Conservation (phyloP, 257 asterid genomes). For the Oldenlandia corymbosa region DNA sequence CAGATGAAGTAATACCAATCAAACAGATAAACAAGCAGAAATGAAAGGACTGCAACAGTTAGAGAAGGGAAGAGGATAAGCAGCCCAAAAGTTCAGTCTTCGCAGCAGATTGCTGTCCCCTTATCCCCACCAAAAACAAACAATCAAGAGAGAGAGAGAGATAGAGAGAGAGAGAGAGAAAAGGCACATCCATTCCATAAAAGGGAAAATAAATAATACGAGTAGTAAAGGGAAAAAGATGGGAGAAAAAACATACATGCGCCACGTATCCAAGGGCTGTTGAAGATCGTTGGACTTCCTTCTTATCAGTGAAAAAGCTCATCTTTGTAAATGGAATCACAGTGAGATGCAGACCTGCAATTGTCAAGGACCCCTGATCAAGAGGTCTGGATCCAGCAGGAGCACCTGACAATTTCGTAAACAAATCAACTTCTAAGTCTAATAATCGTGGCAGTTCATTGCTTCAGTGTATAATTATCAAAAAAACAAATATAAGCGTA, state of each 20-base stretch:
- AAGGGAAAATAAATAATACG: not conserved
- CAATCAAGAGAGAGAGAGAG: too few species aligned
- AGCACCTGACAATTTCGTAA: constrained; percentile 39
- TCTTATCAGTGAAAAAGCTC: constrained; percentile 95
- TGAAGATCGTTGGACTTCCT: constrained; percentile 91
- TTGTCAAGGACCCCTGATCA: constrained; percentile 71
- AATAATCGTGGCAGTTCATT: not conserved
- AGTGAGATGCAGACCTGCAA: constrained; percentile 87
- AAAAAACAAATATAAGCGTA: not conserved
- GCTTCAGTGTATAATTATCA: not conserved
- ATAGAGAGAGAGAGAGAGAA: not conserved
- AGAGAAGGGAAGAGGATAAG: constrained; percentile 16
- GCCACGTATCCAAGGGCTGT: constrained; percentile 96
- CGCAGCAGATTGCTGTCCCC: too few species aligned
- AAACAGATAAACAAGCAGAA: not conserved
- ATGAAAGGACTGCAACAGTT: too few species aligned
- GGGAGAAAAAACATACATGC: constrained; percentile 59
- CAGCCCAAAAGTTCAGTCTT: too few species aligned
- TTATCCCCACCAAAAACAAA: too few species aligned
- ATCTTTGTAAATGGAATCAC: constrained; percentile 79
- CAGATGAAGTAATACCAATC: not conserved
- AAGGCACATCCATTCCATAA: too few species aligned
- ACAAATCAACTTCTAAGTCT: constrained; percentile 1
- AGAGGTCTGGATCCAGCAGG: constrained; percentile 61
- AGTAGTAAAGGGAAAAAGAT: not conserved